These are phyloP conservation scores for Rhizopus sp. DNA, from an alignment of 371 early-diverging fungal species.

Conservation along the genomic window DNA sequence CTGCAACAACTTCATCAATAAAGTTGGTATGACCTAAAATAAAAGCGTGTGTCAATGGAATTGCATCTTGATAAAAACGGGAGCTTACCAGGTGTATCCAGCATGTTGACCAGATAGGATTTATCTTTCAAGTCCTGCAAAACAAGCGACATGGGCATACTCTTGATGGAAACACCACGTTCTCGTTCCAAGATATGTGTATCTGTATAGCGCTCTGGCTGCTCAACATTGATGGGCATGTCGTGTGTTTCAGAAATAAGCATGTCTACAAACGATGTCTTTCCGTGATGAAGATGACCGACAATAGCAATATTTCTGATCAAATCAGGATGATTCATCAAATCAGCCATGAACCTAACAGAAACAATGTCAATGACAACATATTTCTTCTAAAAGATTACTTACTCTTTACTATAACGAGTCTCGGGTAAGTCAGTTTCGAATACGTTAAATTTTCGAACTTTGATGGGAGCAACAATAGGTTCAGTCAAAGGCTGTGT, in stretches of 20 bases:
- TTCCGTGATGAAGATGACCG: constrained; percentile 98
- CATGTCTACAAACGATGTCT: constrained; percentile 92
- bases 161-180: constrained; percentile 89
- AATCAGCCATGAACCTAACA: constrained; percentile 4
- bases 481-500: constrained; percentile 95
- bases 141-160: constrained; percentile 91
- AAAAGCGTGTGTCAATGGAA: not conserved
- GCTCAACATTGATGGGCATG: constrained; percentile 60
- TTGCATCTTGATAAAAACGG: not conserved
- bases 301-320: constrained; percentile 79
- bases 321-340: constrained; percentile 59
- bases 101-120: constrained; percentile 84
- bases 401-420: constrained; percentile 79
- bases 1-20: constrained; percentile 90
- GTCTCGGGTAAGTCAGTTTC: constrained; percentile 88
- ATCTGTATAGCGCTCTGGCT: constrained; percentile 86
- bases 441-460: constrained; percentile 81
- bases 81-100: constrained; percentile 90
- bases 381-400: not conserved
- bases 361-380: not conserved
- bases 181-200: constrained; percentile 91
- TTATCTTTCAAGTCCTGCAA: constrained; percentile 87
- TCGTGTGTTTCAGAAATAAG: constrained; percentile 88
- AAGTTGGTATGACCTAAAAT: constrained; percentile 88
- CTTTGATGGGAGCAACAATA: constrained; percentile 90